These are phyloP conservation scores for Porpolomopsis calyptriformis DNA, from an alignment of 768 basidiomycete genomes.

Conservation along the genomic window DNA sequence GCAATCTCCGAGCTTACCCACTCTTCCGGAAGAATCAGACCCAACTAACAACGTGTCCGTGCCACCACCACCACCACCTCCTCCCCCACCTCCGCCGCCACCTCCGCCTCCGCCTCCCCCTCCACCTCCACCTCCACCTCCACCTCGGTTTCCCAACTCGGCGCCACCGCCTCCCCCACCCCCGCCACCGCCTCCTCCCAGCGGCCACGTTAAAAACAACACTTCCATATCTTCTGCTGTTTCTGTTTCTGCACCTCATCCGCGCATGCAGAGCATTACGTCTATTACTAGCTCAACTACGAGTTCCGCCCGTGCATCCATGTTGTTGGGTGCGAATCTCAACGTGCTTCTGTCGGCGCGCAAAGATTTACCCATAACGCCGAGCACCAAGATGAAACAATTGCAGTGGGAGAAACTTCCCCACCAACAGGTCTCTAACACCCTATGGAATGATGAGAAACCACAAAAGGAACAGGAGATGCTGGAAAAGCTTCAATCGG, in stretches of 20 bases:
- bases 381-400: conserved; percentile 92
- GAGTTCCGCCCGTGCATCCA: conserved; percentile 47
- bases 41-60: conserved; percentile 20
- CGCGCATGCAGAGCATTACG: conserved; percentile 2
- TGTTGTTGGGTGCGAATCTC: conserved; percentile 48
- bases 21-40: conserved; percentile 30
- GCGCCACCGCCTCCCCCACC: conserved; percentile 27
- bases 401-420: conserved; percentile 98
- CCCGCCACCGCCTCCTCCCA: conserved; percentile 28
- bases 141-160: conserved; percentile 10
- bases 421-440: conserved; percentile 74
- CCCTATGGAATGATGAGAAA: conserved; percentile 72
- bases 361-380: conserved; percentile 78
- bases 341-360: conserved; percentile 49
- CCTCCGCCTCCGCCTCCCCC: conserved; percentile 19
- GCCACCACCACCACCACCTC: conserved; percentile 24
- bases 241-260: conserved; percentile 12
- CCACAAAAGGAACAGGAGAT: conserved; percentile 67
- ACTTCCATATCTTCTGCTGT: conserved; percentile 11
- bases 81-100: conserved; percentile 16
- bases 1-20: conserved; percentile 22
- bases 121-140: conserved; percentile 13
- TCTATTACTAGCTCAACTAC: conserved; percentile 16
- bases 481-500: conserved; percentile 67
- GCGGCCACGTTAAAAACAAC: neutral